Evolutionary conservation across 192 early-diverging fungal species (phyloP).

Genomic region (Chytriomyces sp.): DNA sequence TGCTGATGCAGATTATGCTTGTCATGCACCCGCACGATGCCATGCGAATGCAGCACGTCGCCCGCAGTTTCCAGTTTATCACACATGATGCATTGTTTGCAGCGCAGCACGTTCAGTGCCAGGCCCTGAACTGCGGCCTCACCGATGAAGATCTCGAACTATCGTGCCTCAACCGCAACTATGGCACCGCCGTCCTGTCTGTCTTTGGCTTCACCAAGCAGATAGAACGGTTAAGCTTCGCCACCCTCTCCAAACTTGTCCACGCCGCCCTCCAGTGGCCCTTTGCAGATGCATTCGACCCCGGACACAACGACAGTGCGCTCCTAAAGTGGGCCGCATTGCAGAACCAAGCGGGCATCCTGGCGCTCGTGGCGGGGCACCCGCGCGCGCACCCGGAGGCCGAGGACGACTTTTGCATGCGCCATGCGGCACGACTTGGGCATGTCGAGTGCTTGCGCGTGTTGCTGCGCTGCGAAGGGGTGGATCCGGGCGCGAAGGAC

Average conservation of each 20-base stretch:
- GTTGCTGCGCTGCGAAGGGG: not conserved
- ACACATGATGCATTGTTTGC: not conserved
- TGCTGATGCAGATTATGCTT: not conserved
- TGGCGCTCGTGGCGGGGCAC: not conserved
- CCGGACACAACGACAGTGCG: not conserved
- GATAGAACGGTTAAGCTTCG: not conserved
- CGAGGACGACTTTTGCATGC: not conserved
- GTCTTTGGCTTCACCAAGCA: slow-evolving; percentile 16
- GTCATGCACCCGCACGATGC: slow-evolving; percentile 7
- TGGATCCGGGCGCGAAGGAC: not conserved
- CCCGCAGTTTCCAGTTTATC: slow-evolving; percentile 3
- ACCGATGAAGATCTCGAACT: not conserved
- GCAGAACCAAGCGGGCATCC: not conserved
- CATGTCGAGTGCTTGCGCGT: not conserved
- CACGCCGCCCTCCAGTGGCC: not conserved
- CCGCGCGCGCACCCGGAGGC: not conserved
- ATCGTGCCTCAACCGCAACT: slow-evolving; percentile 8
- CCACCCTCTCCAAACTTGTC: not conserved
- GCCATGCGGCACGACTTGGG: not conserved
- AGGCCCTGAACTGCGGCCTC: not conserved
- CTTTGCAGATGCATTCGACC: not conserved
- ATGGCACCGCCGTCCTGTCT: not conserved
- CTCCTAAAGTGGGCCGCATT: not conserved
- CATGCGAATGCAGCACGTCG: slow-evolving; percentile 1
- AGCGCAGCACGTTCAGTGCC: not conserved